Conservation (phyloP, 345 rosid genomes). For the Salix viminalis region DNA sequence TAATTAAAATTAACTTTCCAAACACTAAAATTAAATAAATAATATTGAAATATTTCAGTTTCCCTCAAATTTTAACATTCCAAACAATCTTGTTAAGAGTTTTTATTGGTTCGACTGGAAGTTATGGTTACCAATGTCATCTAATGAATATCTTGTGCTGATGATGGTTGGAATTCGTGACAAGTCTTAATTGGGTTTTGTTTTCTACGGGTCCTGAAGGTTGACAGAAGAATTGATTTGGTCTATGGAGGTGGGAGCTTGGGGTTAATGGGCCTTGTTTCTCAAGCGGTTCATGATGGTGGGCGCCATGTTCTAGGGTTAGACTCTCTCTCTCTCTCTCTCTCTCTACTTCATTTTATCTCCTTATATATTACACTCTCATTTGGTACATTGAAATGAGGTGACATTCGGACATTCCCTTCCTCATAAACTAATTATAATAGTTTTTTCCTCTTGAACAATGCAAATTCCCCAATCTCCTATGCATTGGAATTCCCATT, state of each 20-base stretch:
- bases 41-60: too few relatives aligned
- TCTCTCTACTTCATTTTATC: slow-evolving; percentile 9
- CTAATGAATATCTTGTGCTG: background rate
- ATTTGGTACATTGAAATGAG: slow-evolving; percentile 2
- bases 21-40: too few relatives aligned
- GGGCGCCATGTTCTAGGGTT: slow-evolving; percentile 99
- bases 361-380: background rate
- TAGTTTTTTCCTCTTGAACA: slow-evolving; percentile 10
- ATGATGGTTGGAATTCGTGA: slow-evolving; percentile 23
- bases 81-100: background rate
- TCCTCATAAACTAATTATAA: background rate
- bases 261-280: slow-evolving; percentile 97
- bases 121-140: slow-evolving; percentile 5
- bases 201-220: slow-evolving; percentile 46
- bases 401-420: background rate
- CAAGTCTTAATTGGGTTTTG: slow-evolving; percentile 39
- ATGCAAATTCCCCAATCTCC: slow-evolving; percentile 23
- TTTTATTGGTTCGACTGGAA: slow-evolving; percentile 14
- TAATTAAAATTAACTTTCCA: too few relatives aligned
- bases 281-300: slow-evolving; percentile 98
- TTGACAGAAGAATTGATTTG: slow-evolving; percentile 89
- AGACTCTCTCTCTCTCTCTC: slow-evolving; percentile 24
- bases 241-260: slow-evolving; percentile 98
- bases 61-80: too few relatives aligned
- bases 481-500: slow-evolving; percentile 15